Evolutionary conservation across 768 basidiomycete species (phyloP), one percentile per base, ranked within the genome.

Genomic region (Coprinellus aureogranulatus): DNA sequence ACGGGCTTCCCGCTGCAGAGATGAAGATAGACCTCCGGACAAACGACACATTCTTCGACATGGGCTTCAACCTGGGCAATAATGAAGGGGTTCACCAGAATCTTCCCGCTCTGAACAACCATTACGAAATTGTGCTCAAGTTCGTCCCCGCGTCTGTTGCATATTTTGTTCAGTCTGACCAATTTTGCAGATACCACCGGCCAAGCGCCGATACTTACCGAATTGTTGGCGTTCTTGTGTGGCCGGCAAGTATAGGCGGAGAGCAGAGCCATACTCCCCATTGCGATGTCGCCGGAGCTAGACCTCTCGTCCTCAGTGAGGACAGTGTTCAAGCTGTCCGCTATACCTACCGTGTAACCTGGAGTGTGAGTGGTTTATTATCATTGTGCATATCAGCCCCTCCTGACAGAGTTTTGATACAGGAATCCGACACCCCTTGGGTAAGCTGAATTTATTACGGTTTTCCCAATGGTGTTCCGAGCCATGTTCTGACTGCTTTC

Each of bases 211-310:
- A 79, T 22, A 78, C 87, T n/a, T 88, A 85, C 68, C 86, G 96
- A 37, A 86, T 98, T 2, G 96, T 98, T 25, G 96, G 93, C 2
- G 92, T 96, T 12, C 78, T 96, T 27, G 92, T 98, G n/a, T 96
- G 80, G 80, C 79, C 81, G 25, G 72, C 71, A 47, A 81, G 89
- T 65, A 81, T 83, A 55, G 89, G 88, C 37, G 88, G 86, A 2
- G 56, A 76, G 34, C 86, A 89, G 64, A 77, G 76, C 39, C 75
- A 64, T 22, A 63, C 67, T 22, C 70, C 79, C 6, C 82, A 80
- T 58, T 93, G 91, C 60, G 81, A 82, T 44, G 66, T 70, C 16
- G 66, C 72, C 27, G 68, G 67, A 25, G 64, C 71, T 12, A 44
- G 58, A 27, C 83, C 83, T 23, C 75, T 92, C 27, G 67, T 84